Conservation (phyloP, 2,329 filamentous ascomycete genomes). For the Podosphaera aphanis region DNA sequence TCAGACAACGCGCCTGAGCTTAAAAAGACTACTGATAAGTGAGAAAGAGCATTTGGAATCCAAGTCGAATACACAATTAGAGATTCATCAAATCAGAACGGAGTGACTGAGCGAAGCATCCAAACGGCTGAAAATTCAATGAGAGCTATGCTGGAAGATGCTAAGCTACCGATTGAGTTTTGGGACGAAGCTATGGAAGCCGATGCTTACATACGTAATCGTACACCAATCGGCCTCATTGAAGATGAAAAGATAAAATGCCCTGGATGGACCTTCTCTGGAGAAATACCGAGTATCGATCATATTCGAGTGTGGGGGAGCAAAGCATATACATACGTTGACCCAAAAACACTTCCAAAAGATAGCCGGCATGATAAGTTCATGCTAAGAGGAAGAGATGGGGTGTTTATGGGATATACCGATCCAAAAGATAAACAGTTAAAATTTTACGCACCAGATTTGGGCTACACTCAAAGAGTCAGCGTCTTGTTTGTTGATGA, state of each 20-base stretch:
- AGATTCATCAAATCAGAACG: neutral
- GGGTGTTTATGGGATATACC: neutral
- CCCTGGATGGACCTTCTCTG: neutral
- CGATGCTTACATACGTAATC: neutral
- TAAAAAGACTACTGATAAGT: neutral
- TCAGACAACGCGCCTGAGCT: neutral
- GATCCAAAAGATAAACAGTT: neutral
- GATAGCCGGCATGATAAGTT: conserved; percentile 1
- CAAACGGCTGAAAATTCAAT: neutral
- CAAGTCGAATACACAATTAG: neutral
- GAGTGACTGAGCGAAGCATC: neutral
- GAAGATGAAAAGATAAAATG: neutral
- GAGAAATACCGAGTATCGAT: neutral
- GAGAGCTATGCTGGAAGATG: neutral
- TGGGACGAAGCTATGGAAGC: neutral
- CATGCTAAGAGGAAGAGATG: neutral
- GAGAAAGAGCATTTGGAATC: neutral
- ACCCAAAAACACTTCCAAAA: neutral
- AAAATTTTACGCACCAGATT: neutral
- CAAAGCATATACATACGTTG: neutral
- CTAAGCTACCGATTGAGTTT: neutral
- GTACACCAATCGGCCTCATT: neutral
- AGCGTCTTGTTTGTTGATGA: neutral
- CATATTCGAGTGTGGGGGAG: neutral
- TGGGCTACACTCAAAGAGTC: neutral